These are phyloP conservation scores for Russula compacta DNA, from an alignment of 768 basidiomycete species.

Conservation along the genomic window DNA sequence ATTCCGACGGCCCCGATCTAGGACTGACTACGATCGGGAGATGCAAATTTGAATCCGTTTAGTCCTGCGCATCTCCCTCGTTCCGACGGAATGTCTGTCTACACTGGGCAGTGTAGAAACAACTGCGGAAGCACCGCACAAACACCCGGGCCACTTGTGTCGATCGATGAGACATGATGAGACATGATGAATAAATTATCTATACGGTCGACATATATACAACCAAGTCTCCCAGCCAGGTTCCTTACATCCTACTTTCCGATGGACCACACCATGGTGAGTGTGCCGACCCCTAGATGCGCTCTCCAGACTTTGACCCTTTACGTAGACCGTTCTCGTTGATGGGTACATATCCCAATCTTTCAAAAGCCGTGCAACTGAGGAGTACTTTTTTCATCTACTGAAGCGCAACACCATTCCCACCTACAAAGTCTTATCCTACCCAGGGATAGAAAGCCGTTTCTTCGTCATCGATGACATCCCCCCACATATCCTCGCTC, in stretches of 20 bases:
- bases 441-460: background rate
- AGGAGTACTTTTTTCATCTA: background rate
- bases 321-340: background rate
- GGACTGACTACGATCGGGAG: background rate
- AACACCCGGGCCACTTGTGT: background rate
- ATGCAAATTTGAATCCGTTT: background rate
- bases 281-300: background rate
- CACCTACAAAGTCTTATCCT: background rate
- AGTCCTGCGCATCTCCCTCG: background rate
- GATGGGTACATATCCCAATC: constrained; percentile 9
- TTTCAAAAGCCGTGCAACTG: background rate
- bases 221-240: background rate
- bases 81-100: background rate
- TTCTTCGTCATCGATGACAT: background rate
- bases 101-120: background rate
- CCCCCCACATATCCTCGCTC: background rate
- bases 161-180: background rate
- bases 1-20: background rate
- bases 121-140: background rate
- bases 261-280: background rate
- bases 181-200: background rate
- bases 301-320: background rate
- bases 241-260: background rate
- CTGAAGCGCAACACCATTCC: background rate
- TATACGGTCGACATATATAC: background rate